Base-by-base conservation (phyloP, 768 basidiomycete genomes). In the Xanthoconium purpureum region DNA sequence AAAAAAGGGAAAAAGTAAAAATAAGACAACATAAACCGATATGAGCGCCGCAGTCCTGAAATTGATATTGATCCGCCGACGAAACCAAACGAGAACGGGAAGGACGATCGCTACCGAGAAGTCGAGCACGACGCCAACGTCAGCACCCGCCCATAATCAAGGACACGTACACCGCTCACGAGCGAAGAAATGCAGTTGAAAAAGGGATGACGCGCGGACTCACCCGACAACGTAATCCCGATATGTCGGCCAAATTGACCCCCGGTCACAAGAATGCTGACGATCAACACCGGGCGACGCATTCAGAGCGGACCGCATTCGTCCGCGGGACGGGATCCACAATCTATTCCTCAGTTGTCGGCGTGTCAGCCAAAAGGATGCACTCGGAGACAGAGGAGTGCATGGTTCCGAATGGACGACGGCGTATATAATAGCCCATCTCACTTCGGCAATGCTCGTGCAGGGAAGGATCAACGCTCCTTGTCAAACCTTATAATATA, bases 1-100 rank as follows among this genome's bases (percentile, higher is more conserved):
- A 13, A 7, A 14, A 35, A 35, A 35, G n/a, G 8, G 9, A 4
- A 14, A 2, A 33, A 14, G 18, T 14, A 15, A 1, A 33, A 15
- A 28, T n/a, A 29, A 29, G 35, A 9, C 1, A 33, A 3, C 5
- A 55, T n/a, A n/a, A n/a, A n/a, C n/a, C n/a, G n/a, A n/a, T n/a
- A n/a, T n/a, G 35, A 82, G 80, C 8, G 80, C 78, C 46, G 85
- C 77, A 11, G 84, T 24, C 24, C 24, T 24, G 24, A 24, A 84
- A 64, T 84, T 84, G 65, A 87, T 77, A 56, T 84, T 83, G 6
- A 83, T 87, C 56, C 77, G 71, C 24, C 84, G 60, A 87, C 81
- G 72, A 87, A 85, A 32, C 84, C 83, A 73, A 87, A 87, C 40
- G 85, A 44, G 74, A 85, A 86, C 33, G 81, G 80, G 40, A 85